Conservation (phyloP, 306 rosid genomes). For the Quercus wislizeni region DNA sequence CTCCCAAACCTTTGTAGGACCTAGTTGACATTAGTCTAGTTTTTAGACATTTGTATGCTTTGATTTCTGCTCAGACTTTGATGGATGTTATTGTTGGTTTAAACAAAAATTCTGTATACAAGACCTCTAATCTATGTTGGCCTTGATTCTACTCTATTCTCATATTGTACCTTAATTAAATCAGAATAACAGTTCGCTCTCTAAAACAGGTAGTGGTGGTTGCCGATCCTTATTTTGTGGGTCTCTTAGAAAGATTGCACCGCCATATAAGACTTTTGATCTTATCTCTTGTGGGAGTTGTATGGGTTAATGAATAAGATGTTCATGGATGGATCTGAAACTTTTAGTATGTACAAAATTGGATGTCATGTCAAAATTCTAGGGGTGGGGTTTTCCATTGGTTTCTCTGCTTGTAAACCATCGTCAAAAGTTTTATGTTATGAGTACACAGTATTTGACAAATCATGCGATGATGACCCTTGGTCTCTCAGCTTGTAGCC, state of each 20-base stretch:
- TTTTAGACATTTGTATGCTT: not conserved
- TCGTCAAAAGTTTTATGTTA: not conserved
- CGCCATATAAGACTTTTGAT: not conserved
- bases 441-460: not conserved
- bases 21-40: not conserved
- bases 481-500: no score
- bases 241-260: not conserved
- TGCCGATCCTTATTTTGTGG: no score
- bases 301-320: not conserved
- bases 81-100: not conserved
- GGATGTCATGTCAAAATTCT: not conserved
- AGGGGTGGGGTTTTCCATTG: no score
- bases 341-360: not conserved
- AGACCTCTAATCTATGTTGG: not conserved
- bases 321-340: not conserved
- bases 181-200: not conserved
- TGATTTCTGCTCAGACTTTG: not conserved
- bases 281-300: not conserved
- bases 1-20: slow-evolving; percentile 6
- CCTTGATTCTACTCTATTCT: not conserved
- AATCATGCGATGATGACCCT: not conserved
- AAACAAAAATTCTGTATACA: not conserved
- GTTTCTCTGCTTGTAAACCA: no score
- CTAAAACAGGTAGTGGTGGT: not conserved
- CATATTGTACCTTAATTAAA: not conserved